phyloP scores from a whole-genome alignment of 2,329 filamentous ascomycete genomes.

The Arachnomyces sp. region DNA sequence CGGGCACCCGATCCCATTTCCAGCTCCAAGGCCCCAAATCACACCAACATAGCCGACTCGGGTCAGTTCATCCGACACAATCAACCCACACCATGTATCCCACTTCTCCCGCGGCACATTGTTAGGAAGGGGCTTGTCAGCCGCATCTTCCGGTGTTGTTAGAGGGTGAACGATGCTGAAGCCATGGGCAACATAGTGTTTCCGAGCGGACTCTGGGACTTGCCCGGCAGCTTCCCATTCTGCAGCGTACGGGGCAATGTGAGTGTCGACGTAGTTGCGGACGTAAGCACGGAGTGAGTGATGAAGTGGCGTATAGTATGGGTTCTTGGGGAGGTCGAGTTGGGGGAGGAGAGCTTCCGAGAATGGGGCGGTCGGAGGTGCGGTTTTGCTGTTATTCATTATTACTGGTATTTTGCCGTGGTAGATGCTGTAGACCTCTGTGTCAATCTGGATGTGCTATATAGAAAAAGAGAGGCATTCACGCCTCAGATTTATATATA shows the following conservation, averaged over 20 bases:
- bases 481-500: too few species aligned
- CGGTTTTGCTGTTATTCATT: neutral
- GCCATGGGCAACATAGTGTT: slow-evolving; percentile 33
- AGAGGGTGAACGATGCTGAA: slow-evolving; percentile 30
- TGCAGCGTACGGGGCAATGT: slow-evolving; percentile 51
- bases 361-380: slow-evolving; percentile 19
- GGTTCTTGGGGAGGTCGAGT: slow-evolving; percentile 27
- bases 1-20: slow-evolving; percentile 55
- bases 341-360: slow-evolving; percentile 41
- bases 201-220: slow-evolving; percentile 39
- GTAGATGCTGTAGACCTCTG: too few species aligned
- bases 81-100: slow-evolving; percentile 51
- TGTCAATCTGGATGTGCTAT: too few species aligned
- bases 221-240: slow-evolving; percentile 57
- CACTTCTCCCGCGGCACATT: slow-evolving; percentile 43
- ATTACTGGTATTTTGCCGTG: too few species aligned
- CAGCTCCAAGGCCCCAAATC: slow-evolving; percentile 51
- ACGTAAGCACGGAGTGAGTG: slow-evolving; percentile 50
- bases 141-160: slow-evolving; percentile 32
- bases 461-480: too few species aligned
- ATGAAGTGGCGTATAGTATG: slow-evolving; percentile 59
- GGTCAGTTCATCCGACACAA: slow-evolving; percentile 49
- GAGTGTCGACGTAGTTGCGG: slow-evolving; percentile 52
- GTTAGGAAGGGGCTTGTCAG: slow-evolving; percentile 34
- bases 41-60: slow-evolving; percentile 53